phyloP scores from a whole-genome alignment of 345 rosid genomes.

The Gossypium rotundifolium region DNA sequence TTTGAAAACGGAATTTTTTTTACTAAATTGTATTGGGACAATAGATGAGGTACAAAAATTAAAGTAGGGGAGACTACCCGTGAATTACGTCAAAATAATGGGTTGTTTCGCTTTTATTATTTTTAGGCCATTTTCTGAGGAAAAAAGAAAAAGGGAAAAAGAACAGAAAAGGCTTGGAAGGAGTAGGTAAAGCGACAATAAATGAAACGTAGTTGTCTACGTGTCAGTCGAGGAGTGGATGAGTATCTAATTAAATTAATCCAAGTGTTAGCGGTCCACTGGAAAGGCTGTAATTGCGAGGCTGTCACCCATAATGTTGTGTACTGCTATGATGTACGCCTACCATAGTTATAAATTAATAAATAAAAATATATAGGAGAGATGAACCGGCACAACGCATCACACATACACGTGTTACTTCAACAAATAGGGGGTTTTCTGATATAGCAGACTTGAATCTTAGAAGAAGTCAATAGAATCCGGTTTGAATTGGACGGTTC shows the following conservation, averaged over 20 bases:
- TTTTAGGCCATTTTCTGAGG: background rate
- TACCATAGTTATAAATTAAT: background rate
- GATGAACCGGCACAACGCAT: no score
- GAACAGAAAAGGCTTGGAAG: background rate
- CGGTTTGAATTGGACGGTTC: background rate
- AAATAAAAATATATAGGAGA: background rate
- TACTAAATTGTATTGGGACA: background rate
- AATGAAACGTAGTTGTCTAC: background rate
- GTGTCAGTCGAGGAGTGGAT: background rate
- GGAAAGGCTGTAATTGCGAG: background rate
- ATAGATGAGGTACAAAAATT: constrained; percentile 1
- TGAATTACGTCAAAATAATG: constrained; percentile 7
- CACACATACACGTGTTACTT: background rate
- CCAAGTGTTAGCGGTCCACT: background rate
- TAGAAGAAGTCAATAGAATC: background rate
- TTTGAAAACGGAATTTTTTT: background rate
- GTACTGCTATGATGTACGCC: background rate
- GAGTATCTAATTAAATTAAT: background rate
- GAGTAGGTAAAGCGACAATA: background rate
- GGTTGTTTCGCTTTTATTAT: background rate
- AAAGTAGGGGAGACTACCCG: background rate
- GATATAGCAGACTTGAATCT: background rate
- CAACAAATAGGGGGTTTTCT: background rate
- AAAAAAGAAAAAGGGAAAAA: background rate
- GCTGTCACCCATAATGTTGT: background rate